A percentile compares a stretch with the other conserved stretches of the same genome.
These are phyloP conservation scores for Parasarocladium wereldwijsianum DNA, from an alignment of 2,329 filamentous ascomycete species.

Conservation along the genomic window DNA sequence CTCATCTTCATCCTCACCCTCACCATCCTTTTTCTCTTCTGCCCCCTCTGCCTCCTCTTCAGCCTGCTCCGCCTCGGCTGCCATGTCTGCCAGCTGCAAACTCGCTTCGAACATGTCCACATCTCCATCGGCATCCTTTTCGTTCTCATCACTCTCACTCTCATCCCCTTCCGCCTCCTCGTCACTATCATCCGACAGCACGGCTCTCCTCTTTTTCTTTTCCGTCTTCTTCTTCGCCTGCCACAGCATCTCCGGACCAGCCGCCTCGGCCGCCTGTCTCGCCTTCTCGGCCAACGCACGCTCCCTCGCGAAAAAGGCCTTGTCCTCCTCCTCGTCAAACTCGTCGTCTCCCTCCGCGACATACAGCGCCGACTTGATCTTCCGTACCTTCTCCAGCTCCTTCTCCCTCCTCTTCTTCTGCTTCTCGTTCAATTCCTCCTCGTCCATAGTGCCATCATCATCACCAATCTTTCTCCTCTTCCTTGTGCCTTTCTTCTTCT, in stretches of 20 bases:
- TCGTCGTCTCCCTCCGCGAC: slow-evolving; percentile 82
- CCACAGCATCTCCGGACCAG: slow-evolving; percentile 5
- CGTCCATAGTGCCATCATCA: slow-evolving; percentile 33
- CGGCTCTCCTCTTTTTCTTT: slow-evolving; percentile 14
- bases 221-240: slow-evolving; percentile 12
- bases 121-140: slow-evolving; percentile 12
- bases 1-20: slow-evolving; percentile 26
- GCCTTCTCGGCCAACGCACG: slow-evolving; percentile 39
- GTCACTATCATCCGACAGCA: slow-evolving; percentile 15
- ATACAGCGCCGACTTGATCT: slow-evolving; percentile 73
- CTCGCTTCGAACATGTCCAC: slow-evolving; percentile 12
- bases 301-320: slow-evolving; percentile 66
- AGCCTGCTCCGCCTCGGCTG: slow-evolving; percentile 10
- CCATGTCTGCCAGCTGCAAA: slow-evolving; percentile 11
- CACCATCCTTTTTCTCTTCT: slow-evolving; percentile 16
- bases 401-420: slow-evolving; percentile 47
- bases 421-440: slow-evolving; percentile 50
- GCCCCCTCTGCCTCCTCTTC: too few relatives aligned
- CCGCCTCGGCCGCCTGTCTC: slow-evolving; percentile 18
- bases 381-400: slow-evolving; percentile 60
- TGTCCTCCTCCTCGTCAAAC: slow-evolving; percentile 56
- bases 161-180: slow-evolving; percentile 22
- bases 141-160: slow-evolving; percentile 14
- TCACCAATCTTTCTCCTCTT: slow-evolving; percentile 33
- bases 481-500: slow-evolving; percentile 24